Base-by-base conservation (phyloP, 108 stramenopile genomes). In the Cyclotella sp. region DNA sequence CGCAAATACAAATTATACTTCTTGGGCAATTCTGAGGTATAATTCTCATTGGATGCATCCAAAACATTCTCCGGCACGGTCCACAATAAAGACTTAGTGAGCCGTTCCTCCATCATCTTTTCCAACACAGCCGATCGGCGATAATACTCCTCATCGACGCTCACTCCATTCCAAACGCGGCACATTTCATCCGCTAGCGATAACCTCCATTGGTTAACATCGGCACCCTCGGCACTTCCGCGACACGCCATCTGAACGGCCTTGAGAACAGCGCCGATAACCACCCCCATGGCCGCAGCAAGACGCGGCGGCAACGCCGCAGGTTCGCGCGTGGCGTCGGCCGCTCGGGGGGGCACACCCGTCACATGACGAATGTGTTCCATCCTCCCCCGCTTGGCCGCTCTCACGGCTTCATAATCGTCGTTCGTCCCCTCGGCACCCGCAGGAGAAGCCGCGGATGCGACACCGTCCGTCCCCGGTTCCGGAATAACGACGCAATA, bases 151-250 rank as follows among this genome's bases (percentile, higher is more conserved):
- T 92, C 90, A 57, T 85, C 81, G 41, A 73, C 52, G 11, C 79
- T 51, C 0, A 78, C 85, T 9, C 84, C 86, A 76, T 95, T 90
- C 77, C 80, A 83, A 40, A 95, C 81, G 3, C 72, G 64, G 26
- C 87, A 84, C 26, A 89, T 91, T 52, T 95, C 91, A 70, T 93
- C 89, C 40, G 91, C 85, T 91, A 92, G 93, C 59, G 73, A 66
- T 62, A 85, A 54, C 62, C 87, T 84, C 91, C 92, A 95, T 67
- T 95, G 94, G 9, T 74, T 63, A 15, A 86, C 88, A 73, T 95
- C 94, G 0, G 92, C 88, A 29, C 92, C 94, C 53, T 91, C 74
- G 0, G 89, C 94, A 8, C 90, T 84, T 21, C 94, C 94, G 52
- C 92, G 86, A 0, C 85, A 87, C 14, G 90, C 89, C 18, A 84